Evolutionary conservation across 176 grass and related monocot genomes (phyloP).

Genomic region (Ampelocalamus luodianensis): DNA sequence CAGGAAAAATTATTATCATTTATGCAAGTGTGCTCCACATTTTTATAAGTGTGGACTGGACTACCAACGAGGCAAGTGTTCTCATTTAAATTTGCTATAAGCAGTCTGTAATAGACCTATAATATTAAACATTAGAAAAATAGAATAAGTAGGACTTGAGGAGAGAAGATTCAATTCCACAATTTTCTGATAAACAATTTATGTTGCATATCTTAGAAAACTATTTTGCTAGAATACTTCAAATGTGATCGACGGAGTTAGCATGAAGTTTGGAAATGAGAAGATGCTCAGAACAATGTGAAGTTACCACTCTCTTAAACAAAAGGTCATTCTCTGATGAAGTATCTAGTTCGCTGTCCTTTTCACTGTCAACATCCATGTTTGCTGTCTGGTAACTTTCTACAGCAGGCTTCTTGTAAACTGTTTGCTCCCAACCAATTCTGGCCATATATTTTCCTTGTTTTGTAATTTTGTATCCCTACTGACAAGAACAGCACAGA

Average conservation of each 20-base stretch:
- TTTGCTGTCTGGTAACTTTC: conserved; percentile 98
- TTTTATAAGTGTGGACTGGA: neutral
- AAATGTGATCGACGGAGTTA: conserved; percentile 22
- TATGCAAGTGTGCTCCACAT: conserved; percentile 1
- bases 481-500: conserved; percentile 37
- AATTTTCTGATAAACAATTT: conserved; percentile 15
- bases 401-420: conserved; percentile 68
- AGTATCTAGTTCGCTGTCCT: conserved; percentile 46
- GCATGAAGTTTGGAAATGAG: conserved; percentile 22
- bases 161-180: neutral
- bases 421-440: conserved; percentile 88
- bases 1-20: conserved; percentile 8
- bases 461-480: conserved; percentile 97
- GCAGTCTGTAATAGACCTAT: neutral
- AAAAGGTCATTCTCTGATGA: conserved; percentile 64
- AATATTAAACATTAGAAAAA: conserved; percentile 19
- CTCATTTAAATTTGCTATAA: conserved; percentile 22
- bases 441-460: conserved; percentile 76
- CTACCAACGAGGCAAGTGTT: neutral
- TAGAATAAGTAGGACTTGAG: conserved; percentile 9
- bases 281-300: conserved; percentile 6
- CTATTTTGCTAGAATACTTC: neutral
- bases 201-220: conserved; percentile 28
- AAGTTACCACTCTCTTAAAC: conserved; percentile 90
- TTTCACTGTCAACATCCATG: conserved; percentile 67